Conservation (phyloP, 352 stramenopile genomes). For the Chrysophaeum taylorii region DNA sequence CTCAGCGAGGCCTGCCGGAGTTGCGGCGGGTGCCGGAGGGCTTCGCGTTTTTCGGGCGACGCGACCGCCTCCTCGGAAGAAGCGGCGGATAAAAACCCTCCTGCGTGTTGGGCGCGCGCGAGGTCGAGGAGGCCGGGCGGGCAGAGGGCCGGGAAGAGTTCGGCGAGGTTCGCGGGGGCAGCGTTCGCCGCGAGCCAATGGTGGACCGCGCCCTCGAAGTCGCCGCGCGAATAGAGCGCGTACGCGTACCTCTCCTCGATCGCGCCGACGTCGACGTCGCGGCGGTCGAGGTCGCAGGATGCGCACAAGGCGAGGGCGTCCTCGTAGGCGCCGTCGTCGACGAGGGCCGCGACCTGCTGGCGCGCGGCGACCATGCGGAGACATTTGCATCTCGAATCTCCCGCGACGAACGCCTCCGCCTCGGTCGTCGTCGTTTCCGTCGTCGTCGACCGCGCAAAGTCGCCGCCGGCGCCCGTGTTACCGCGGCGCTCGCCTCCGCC, state of each 20-base stretch:
- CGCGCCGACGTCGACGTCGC: slow-evolving; percentile 18
- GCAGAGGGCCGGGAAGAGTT: slow-evolving; percentile 21
- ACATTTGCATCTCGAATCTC: too few species aligned
- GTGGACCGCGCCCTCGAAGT: slow-evolving; percentile 27
- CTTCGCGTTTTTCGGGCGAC: not conserved
- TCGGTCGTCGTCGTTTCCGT: too few species aligned
- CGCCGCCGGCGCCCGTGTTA: too few species aligned
- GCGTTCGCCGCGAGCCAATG: slow-evolving; percentile 25
- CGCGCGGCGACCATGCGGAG: too few species aligned
- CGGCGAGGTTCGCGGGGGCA: slow-evolving; percentile 20
- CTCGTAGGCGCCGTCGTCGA: slow-evolving; percentile 22
- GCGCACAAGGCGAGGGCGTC: slow-evolving; percentile 26
- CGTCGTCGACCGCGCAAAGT: too few species aligned
- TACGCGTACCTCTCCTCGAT: slow-evolving; percentile 33
- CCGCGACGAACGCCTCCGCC: too few species aligned
- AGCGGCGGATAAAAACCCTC: too few species aligned
- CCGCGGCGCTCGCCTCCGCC: too few species aligned
- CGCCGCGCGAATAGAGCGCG: slow-evolving; percentile 28
- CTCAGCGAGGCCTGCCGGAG: slow-evolving; percentile 20
- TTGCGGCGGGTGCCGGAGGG: too few species aligned
- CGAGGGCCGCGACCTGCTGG: slow-evolving; percentile 22
- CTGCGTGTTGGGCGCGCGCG: slow-evolving; percentile 1
- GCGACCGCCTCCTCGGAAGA: not conserved
- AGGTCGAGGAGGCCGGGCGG: slow-evolving; percentile 24
- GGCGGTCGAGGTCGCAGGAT: slow-evolving; percentile 23